Conservation (phyloP, 805 yeast genomes). For the Kodamaea kakaduensis region DNA sequence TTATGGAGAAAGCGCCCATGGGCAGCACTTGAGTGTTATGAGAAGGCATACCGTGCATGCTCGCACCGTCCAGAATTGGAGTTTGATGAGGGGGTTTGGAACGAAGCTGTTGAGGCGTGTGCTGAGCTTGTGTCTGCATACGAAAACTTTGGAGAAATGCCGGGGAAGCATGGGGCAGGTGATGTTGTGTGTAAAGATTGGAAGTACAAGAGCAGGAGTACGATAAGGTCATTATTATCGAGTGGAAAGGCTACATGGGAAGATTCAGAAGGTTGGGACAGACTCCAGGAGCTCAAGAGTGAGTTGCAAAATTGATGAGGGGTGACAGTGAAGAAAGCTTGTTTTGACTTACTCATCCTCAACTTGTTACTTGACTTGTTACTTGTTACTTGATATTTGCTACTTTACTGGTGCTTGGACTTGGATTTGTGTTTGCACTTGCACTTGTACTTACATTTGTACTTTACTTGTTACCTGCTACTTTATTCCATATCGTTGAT, state of each 20-base stretch:
- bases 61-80: slow-evolving; percentile 62
- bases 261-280: slow-evolving; percentile 72
- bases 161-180: slow-evolving; percentile 75
- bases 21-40: slow-evolving; percentile 80
- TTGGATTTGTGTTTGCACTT: no score
- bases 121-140: slow-evolving; percentile 79
- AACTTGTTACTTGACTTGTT: no score
- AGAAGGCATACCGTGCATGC: slow-evolving; percentile 77
- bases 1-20: slow-evolving; percentile 85
- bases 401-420: no score
- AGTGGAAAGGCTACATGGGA: slow-evolving; percentile 81
- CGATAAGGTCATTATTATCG: slow-evolving; percentile 70
- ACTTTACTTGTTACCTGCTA: no score
- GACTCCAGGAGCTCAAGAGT: slow-evolving; percentile 49
- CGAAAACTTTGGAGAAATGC: slow-evolving; percentile 78
- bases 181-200: slow-evolving; percentile 89
- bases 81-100: slow-evolving; percentile 62
- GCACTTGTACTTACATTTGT: no score
- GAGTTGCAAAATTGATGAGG: slow-evolving; percentile 28
- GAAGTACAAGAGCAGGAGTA: slow-evolving; percentile 76
- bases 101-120: slow-evolving; percentile 74
- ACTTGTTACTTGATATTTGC: no score
- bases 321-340: no score
- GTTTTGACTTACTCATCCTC: background rate
- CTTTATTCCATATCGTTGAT: slow-evolving; percentile 17